Evolutionary conservation across 1,284 basidiomycete genomes (phyloP), one percentile per base, ranked within the genome.

Genomic region (Phylloporus sp.): DNA sequence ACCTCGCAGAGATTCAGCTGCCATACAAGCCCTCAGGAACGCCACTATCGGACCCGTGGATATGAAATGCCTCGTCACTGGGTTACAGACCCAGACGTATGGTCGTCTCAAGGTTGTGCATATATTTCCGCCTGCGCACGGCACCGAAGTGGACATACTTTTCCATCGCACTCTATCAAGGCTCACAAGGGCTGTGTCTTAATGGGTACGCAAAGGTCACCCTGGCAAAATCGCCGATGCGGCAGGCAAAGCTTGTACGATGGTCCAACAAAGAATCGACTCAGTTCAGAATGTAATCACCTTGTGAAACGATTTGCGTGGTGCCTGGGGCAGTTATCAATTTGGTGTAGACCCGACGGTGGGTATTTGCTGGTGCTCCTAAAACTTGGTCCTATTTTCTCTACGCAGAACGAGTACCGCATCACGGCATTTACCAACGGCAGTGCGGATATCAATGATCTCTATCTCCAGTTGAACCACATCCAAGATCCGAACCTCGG

Each of bases 1-100:
- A 18, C 28, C 24, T 46, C 64, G 80, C 24, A 18, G 10, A 47
- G 34, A 56, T 34, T 34, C 24, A 20, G 31, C 56, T 57, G 24
- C 32, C 32, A 4, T 39, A 32, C 24, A n/a, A 24, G 6, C 31
- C 34, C 22, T 32, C 24, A 59, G 58, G 40, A 34, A 54, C 50
- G 28, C 22, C 39, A 59, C 22, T 59, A 59, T 18, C 15, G 18
- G 37, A n/a, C 50, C 28, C 40, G 58, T 54, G 50, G 58, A n/a
- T 31, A 22, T 44, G 34, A 59, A 59, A 54, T 59, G 58, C 20
- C 58, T 59, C 12, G 17, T 59, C 50, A 59, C 50, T 10, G 58
- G 58, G 28, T 42, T 59, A 8, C 37, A 46, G 44, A 53, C 40
- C 2, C 49, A 59, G 39, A 59, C 50, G 6, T 53, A 52, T 31